Percentiles rank a stretch among this genome's conserved stretches.
Evolutionary conservation across 2,329 filamentous ascomycete genomes (phyloP).

Genomic region (Ustilaginoidea virens): DNA sequence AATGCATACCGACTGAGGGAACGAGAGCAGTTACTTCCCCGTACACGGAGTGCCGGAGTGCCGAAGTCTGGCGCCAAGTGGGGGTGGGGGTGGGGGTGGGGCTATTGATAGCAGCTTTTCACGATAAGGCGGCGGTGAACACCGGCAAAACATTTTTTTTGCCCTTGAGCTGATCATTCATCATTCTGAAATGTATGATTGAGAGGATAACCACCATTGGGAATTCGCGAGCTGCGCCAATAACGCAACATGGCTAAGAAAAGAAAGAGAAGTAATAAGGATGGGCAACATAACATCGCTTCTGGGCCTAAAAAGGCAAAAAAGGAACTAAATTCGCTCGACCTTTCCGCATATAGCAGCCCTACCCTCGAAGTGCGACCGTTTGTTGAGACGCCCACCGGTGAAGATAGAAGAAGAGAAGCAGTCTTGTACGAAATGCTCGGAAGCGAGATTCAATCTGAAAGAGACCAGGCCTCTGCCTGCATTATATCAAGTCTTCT

Average conservation of each 20-base stretch:
- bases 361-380: slow-evolving; percentile 18
- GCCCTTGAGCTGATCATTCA: too few species aligned
- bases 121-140: too few species aligned
- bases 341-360: slow-evolving; percentile 10
- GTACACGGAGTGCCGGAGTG: too few species aligned
- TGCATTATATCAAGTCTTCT: slow-evolving; percentile 42
- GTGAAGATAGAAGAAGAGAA: slow-evolving; percentile 41
- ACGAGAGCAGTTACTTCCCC: too few species aligned
- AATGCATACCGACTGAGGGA: too few species aligned
- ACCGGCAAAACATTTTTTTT: too few species aligned
- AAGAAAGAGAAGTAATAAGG: slow-evolving; percentile 19
- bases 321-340: slow-evolving; percentile 10
- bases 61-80: too few species aligned
- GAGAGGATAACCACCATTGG: too few species aligned
- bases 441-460: slow-evolving; percentile 39
- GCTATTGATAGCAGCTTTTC: too few species aligned
- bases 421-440: slow-evolving; percentile 45
- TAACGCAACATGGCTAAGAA: slow-evolving; percentile 17
- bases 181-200: too few species aligned
- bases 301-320: slow-evolving; percentile 16
- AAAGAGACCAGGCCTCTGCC: slow-evolving; percentile 42
- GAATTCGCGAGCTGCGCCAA: background rate
- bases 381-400: slow-evolving; percentile 36
- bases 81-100: too few species aligned
- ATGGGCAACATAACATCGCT: slow-evolving; percentile 11